Conservation (phyloP, 352 stramenopile species). For the Globisporangium parvum region DNA sequence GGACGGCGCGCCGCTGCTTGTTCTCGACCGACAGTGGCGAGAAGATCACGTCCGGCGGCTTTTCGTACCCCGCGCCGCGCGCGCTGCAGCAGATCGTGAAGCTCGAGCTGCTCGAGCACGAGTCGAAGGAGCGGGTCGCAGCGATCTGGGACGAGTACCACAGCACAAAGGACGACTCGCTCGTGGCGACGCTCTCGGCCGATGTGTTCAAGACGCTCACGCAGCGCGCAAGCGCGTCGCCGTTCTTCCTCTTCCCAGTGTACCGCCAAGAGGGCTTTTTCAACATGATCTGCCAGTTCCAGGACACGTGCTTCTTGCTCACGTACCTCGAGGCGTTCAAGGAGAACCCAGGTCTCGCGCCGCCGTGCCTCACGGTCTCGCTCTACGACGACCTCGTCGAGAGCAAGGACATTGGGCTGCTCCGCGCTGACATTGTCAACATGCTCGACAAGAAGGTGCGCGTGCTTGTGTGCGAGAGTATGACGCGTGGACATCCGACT, state of each 20-base stretch:
- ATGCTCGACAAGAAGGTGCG: conserved; percentile 76
- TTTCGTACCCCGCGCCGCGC: conserved; percentile 78
- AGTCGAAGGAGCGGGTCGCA: conserved; percentile 49
- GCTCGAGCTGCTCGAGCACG: conserved; percentile 70
- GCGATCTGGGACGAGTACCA: conserved; percentile 82
- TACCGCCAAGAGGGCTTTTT: conserved; percentile 83
- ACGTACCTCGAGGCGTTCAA: conserved; percentile 87
- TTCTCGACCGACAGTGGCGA: conserved; percentile 6
- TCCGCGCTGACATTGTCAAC: conserved; percentile 81
- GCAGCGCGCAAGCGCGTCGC: conserved; percentile 42
- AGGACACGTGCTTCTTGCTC: conserved; percentile 84
- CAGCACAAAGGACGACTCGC: conserved; percentile 60
- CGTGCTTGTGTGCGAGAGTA: neutral
- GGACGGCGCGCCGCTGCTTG: neutral
- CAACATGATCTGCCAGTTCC: conserved; percentile 87
- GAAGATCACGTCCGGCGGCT: conserved; percentile 33
- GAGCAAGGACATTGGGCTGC: conserved; percentile 64
- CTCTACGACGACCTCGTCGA: conserved; percentile 69
- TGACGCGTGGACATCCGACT: no score
- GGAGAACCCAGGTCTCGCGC: conserved; percentile 68
- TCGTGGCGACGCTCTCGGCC: conserved; percentile 41
- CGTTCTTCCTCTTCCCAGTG: conserved; percentile 81
- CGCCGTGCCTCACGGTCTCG: conserved; percentile 77
- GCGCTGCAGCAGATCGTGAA: conserved; percentile 81
- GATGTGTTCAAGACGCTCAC: conserved; percentile 38